These are phyloP conservation scores for Boletus bicolor DNA, from an alignment of 768 basidiomycete genomes.

Conservation along the genomic window DNA sequence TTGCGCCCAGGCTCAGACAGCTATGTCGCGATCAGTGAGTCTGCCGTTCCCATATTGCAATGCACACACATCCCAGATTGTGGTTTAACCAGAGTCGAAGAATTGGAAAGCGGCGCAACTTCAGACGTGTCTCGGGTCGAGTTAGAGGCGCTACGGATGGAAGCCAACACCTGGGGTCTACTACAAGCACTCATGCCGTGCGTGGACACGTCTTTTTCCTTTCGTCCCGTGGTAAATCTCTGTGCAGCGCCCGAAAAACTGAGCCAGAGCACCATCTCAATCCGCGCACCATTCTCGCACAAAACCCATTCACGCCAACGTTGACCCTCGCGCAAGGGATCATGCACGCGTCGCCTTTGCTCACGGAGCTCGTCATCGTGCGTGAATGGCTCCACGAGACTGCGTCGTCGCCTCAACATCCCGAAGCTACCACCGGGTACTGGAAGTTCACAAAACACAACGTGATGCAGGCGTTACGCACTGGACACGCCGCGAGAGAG, in stretches of 20 bases:
- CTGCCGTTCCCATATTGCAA: neutral
- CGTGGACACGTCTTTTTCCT: constrained; percentile 29
- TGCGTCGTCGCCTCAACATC: constrained; percentile 54
- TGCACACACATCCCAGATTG: neutral
- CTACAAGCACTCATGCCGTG: constrained; percentile 76
- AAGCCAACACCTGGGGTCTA: constrained; percentile 80
- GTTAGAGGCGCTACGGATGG: constrained; percentile 62
- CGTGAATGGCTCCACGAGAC: constrained; percentile 89
- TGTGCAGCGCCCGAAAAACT: constrained; percentile 63
- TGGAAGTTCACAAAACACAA: constrained; percentile 80
- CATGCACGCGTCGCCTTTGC: constrained; percentile 61
- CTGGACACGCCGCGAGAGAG: constrained; percentile 42
- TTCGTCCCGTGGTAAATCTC: neutral
- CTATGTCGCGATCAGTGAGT: constrained; percentile 59
- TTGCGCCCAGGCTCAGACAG: constrained; percentile 60
- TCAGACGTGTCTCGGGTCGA: constrained; percentile 45
- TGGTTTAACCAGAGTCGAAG: constrained; percentile 43
- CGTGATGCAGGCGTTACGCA: constrained; percentile 61
- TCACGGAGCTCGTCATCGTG: constrained; percentile 74
- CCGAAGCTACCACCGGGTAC: constrained; percentile 78
- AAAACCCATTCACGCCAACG: constrained; percentile 83
- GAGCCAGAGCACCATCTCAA: constrained; percentile 45
- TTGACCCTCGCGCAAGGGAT: constrained; percentile 72
- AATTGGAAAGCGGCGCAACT: constrained; percentile 44
- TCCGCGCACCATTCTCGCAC: constrained; percentile 52